These are phyloP conservation scores for Maudiozyma saulgeensis DNA, from an alignment of 805 yeast species.

Conservation along the genomic window DNA sequence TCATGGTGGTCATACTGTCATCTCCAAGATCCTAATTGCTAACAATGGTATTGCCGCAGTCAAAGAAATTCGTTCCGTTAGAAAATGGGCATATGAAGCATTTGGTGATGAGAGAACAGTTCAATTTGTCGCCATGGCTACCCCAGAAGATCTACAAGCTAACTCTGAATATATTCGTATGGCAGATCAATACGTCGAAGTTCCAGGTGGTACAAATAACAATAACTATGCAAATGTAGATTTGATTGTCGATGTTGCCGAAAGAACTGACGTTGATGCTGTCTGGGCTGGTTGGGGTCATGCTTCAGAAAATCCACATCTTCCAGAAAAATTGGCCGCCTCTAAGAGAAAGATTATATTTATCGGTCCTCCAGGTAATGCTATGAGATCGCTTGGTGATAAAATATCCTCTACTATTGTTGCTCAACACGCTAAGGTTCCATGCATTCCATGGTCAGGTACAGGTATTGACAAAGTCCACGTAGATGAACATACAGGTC, in stretches of 20 bases:
- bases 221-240: constrained; percentile 98
- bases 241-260: constrained; percentile 92
- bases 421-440: constrained; percentile 97
- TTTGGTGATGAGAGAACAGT: constrained; percentile 92
- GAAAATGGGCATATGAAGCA: constrained; percentile 99
- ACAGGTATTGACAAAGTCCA: constrained; percentile 84
- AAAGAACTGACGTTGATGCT: constrained; percentile 91
- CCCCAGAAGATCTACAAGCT: constrained; percentile 97
- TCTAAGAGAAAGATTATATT: constrained; percentile 84
- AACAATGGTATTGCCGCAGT: constrained; percentile 99
- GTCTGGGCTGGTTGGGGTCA: constrained; percentile 99
- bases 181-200: constrained; percentile 98
- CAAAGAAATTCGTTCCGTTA: constrained; percentile 90
- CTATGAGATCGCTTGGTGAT: constrained; percentile 99
- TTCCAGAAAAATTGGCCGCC: constrained; percentile 91
- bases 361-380: constrained; percentile 98
- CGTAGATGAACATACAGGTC: constrained; percentile 55
- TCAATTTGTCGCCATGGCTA: constrained; percentile 96
- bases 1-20: constrained; percentile 92
- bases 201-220: constrained; percentile 98
- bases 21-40: constrained; percentile 80
- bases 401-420: constrained; percentile 96
- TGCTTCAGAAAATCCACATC: constrained; percentile 94
- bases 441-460: constrained; percentile 99
- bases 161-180: constrained; percentile 96